Base-by-base conservation (phyloP, 768 basidiomycete genomes). In the Tricholoma hemisulphureum region DNA sequence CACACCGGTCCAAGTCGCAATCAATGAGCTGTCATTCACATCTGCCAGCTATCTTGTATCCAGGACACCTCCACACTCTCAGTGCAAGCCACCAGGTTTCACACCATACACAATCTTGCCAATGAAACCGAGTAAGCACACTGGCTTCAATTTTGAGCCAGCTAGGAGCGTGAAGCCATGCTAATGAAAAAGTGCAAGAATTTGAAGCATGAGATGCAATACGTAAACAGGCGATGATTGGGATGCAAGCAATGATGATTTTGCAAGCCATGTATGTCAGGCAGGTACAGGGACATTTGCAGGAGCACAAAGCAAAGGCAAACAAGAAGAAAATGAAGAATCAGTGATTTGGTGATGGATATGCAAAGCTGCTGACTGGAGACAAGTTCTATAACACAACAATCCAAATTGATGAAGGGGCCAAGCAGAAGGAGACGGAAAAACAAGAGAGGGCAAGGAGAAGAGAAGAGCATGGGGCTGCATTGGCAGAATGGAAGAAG, bases 281-380 rank as follows among this genome's bases (percentile, higher is more conserved):
- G n/a, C 49, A 55, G 16, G 54, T 69, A 16, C 51, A 58, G 6
- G 45, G 55, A 18, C 61, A 69, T 50, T 63, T 69, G 21, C 59
- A 55, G 28, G 59, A 58, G 20, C 56, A 65, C 18, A 63, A 70
- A 56, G 58, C 67, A 51, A 65, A 63, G 41, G 63, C 63, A 51
- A 48, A 37, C 4, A 49, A 35, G 37, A 66, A 61, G 28, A 61
- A 61, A 55, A 61, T 61, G 35, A 61, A 26, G 18, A 57, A 55
- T 4, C 58, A 58, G 24, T 56, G 68, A 4, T 48, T 65, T n/a
- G 62, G 61, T 18, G 67, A 70, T 65, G 68, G 68, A 14, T 45
- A 68, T 20, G 65, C 66, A 16, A 48, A 53, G 9, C 61, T 71
- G 28, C 58, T 71, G 26, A 63, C 59, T 29, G 57, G 55, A 7